Evolutionary conservation across 768 basidiomycete genomes (phyloP), one percentile per base, ranked within the genome.

Genomic region (Mycena capillaripes): DNA sequence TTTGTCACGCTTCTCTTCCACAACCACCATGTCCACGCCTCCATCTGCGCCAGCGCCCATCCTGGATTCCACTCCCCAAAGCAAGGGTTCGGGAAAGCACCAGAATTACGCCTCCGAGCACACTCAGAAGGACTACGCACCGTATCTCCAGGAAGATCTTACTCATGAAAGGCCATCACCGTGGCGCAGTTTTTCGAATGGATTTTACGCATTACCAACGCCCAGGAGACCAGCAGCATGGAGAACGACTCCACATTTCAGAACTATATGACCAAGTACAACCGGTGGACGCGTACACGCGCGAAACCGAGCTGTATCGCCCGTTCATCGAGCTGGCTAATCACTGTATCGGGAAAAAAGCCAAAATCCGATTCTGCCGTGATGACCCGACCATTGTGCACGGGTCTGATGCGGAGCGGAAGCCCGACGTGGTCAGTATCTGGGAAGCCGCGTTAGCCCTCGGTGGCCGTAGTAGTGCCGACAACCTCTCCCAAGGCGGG

Each of bases 81-180:
- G 40, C 67, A 42, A 21, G 30, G 67, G 67, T 29, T 53, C 67
- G 50, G 67, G 50, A 52, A 69, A 38, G 59, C 58, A 61, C 36
- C 48, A 25, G 8, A 61, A 61, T 42, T 36, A 69, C 30, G 52
- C 67, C 38, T 42, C 50, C 67, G 38, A 69, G 50, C 67, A 69
- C 52, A 69, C 59, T 34, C 67, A 69, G 50, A 44, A 59, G 57
- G 58, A 69, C 50, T 69, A 69, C n/a, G 67, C 59, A 27, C 50
- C 58, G 48, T 69, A 69, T 4, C 59, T 69, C 50, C 48, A 25
- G 38, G 67, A 69, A 36, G 66, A 67, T 36, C 57, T 67, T 48
- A 29, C 36, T 34, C n/a, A 36, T 34, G 56, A 67, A 67, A 59
- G 12, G 66, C 23, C 12, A 67, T 67, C 42, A 38, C 66, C 36